These are phyloP conservation scores for Bruguiera parviflora DNA, from an alignment of 345 rosid species.

Conservation along the genomic window DNA sequence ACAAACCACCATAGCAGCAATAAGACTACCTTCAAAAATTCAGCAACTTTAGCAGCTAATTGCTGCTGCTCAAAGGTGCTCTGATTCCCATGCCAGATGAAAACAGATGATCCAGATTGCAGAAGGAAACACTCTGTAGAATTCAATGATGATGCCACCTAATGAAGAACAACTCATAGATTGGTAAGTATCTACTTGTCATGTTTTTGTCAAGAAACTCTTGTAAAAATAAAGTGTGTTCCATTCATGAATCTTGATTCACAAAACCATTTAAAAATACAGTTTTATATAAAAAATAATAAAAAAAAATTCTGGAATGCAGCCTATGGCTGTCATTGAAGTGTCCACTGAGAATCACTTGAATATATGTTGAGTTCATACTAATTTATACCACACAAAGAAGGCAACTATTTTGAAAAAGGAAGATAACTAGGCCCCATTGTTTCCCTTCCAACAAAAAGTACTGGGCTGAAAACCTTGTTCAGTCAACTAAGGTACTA, in stretches of 20 bases:
- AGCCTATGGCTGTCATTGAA: no score
- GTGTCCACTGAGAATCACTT: no score
- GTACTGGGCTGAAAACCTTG: neutral
- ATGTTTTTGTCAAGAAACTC: no score
- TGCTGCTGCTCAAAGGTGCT: conserved; percentile 92
- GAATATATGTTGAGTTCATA: no score
- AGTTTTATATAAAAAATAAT: no score
- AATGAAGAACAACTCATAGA: neutral
- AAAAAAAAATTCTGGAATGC: no score
- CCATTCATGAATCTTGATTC: no score
- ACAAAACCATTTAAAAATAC: no score
- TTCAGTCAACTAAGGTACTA: neutral
- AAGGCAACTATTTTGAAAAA: no score
- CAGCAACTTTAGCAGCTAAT: conserved; percentile 76
- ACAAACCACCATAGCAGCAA: neutral
- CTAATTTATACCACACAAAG: no score
- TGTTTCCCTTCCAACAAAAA: neutral
- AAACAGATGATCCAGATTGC: conserved; percentile 89
- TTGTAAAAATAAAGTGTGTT: no score
- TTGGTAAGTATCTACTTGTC: neutral
- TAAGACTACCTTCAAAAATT: conserved; percentile 68
- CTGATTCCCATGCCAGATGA: conserved; percentile 94
- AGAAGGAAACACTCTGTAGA: conserved; percentile 87
- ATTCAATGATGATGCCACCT: conserved; percentile 86
- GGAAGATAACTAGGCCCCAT: no score